Evolutionary conservation across 192 early-diverging fungal species (phyloP), one percentile per base, ranked within the genome.

Genomic region (Geranomyces variabilis): DNA sequence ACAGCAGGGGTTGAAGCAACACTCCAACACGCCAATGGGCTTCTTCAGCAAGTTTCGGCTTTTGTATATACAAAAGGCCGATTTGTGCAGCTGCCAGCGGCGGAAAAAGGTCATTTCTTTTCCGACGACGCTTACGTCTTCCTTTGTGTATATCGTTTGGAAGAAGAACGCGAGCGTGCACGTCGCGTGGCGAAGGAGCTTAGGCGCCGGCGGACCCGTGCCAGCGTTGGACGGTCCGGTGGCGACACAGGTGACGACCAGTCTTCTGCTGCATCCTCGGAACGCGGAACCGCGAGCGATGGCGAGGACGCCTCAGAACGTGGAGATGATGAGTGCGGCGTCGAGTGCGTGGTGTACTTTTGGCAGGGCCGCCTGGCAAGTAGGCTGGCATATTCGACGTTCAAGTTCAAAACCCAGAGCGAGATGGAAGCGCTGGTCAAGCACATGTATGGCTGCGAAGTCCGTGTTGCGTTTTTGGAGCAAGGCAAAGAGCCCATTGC

Each of bases 341-440:
- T 84, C 15, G 81, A 84, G 58, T 87, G 85, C 58, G 78, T 87
- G 7, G 81, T 86, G 10, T 87, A 87, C 71, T 87, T 83, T 74
- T 83, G 81, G 83, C 77, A 81, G 46, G 83, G 85, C 10, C 34
- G 63, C 1, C 31, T 49, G 0, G 70, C 78, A 10, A 65, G 65
- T 51, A n/a, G 63, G 19, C 62, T 87, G 17, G 77, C 82, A 29
- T 76, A 75, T 43, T 81, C 80, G 17, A 76, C 81, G 7, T 87
- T 87, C 67, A 73, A 77, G 29, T 78, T 85, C 62, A 77, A 81
- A 49, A 84, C 81, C 19, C 73, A 75, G 33, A 14, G 19, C 8
- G 85, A 86, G 56, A 75, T 87, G 75, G 75, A 87, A 58, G 62
- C 71, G 13, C 67, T 86, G 1, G 71, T 87, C 17, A 47, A 56